Conservation (phyloP, 495 filamentous ascomycete species). For the Hypoxylon crocopeplum region DNA sequence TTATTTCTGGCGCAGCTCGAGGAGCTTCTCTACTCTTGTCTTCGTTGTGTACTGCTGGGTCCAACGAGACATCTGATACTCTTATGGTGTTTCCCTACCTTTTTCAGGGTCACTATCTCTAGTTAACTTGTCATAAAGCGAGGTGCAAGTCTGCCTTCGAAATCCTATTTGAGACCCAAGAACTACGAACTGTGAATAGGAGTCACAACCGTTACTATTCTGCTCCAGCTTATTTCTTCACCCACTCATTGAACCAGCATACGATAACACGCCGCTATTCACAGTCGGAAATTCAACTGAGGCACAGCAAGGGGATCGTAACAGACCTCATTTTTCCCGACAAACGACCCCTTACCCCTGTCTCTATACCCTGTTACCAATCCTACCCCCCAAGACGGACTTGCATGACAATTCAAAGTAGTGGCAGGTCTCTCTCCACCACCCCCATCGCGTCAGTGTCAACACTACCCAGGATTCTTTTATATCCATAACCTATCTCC, state of each 20-base stretch:
- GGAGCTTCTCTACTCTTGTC: slow-evolving; percentile 7
- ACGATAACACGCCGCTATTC: slow-evolving; percentile 14
- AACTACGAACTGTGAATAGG: slow-evolving; percentile 1
- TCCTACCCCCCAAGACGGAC: slow-evolving; percentile 30
- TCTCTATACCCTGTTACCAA: slow-evolving; percentile 32
- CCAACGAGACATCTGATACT: slow-evolving; percentile 2
- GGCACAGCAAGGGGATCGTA: slow-evolving; percentile 22
- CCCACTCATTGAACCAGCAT: slow-evolving; percentile 26
- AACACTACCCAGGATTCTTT: slow-evolving; percentile 32
- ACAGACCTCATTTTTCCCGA: slow-evolving; percentile 35
- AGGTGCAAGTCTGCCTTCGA: no score
- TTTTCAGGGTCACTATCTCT: neutral
- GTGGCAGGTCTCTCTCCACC: slow-evolving; percentile 37
- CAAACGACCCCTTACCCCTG: slow-evolving; percentile 25
- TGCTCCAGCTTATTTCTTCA: neutral
- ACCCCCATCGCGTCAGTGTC: slow-evolving; percentile 39
- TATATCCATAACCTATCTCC: slow-evolving; percentile 42
- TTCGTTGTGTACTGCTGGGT: slow-evolving; percentile 4
- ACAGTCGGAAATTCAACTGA: slow-evolving; percentile 29
- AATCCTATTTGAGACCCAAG: no score
- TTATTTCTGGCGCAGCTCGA: slow-evolving; percentile 11
- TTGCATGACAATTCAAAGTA: slow-evolving; percentile 42
- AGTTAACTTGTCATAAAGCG: no score
- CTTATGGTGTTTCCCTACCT: slow-evolving; percentile 1
- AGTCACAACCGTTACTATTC: neutral